Evolutionary conservation across 1,139 yeast genomes (phyloP).

Genomic region (Groenewaldozyma auringiensis): DNA sequence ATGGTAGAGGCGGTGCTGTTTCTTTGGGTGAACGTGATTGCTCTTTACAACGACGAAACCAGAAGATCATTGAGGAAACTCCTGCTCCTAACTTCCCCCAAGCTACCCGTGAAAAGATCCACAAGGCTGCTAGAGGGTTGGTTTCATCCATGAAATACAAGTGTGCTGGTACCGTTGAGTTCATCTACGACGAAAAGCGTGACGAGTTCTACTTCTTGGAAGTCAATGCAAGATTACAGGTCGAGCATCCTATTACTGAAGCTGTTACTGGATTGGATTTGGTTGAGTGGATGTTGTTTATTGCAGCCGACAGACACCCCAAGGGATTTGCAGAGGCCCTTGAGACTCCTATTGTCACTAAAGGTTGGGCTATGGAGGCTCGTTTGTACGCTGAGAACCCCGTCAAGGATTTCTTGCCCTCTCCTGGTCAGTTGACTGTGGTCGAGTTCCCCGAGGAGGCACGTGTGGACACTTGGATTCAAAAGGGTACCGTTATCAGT

Average conservation of each 20-base stretch:
- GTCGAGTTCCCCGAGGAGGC: slow-evolving; percentile 84
- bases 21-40: slow-evolving; percentile 97
- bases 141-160: slow-evolving; percentile 78
- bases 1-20: slow-evolving; percentile 84
- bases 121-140: slow-evolving; percentile 76
- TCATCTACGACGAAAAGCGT: slow-evolving; percentile 74
- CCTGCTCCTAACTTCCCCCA: slow-evolving; percentile 94
- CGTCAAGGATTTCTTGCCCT: slow-evolving; percentile 86
- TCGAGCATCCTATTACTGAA: slow-evolving; percentile 96
- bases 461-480: slow-evolving; percentile 89
- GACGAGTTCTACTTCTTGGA: slow-evolving; percentile 92
- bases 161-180: slow-evolving; percentile 97
- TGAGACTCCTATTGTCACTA: slow-evolving; percentile 39
- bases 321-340: slow-evolving; percentile 39
- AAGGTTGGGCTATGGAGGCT: slow-evolving; percentile 95
- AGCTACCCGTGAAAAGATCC: slow-evolving; percentile 63
- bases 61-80: slow-evolving; percentile 91
- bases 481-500: slow-evolving; percentile 79
- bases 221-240: slow-evolving; percentile 94
- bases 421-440: slow-evolving; percentile 89
- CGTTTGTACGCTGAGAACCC: slow-evolving; percentile 96
- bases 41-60: slow-evolving; percentile 93
- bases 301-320: slow-evolving; percentile 87
- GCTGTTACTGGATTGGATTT: slow-evolving; percentile 88
- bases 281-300: slow-evolving; percentile 92